Percentiles rank a stretch among this genome's conserved stretches.
phyloP scores from a whole-genome alignment of 257 asterid genomes.

The Solanum sitiens region DNA sequence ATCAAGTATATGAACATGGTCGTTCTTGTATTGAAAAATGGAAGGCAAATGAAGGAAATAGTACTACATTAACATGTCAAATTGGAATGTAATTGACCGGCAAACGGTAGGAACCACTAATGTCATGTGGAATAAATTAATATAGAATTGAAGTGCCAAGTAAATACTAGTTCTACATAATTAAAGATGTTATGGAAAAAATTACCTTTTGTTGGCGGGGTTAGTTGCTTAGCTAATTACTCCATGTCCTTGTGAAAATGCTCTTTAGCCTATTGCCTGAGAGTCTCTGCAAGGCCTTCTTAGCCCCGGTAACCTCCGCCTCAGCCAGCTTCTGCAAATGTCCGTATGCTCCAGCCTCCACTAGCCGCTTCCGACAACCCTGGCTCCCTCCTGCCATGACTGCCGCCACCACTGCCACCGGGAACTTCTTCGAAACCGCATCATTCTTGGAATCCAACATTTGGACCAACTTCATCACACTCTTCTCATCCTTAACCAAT shows the following conservation, averaged over 20 bases:
- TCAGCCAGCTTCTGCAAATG: conserved; percentile 72
- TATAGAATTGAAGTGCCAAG: not conserved
- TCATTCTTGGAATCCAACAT: conserved; percentile 74
- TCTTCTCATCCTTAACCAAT: conserved; percentile 78
- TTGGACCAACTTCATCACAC: conserved; percentile 54
- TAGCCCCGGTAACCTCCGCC: conserved; percentile 66
- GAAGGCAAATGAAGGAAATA: not conserved
- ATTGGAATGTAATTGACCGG: not conserved
- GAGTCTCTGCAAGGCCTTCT: conserved; percentile 81
- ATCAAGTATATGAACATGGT: not conserved
- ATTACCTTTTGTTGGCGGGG: conserved; percentile 38
- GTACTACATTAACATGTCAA: not conserved
- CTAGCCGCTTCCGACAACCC: conserved; percentile 68
- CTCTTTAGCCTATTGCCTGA: conserved; percentile 67
- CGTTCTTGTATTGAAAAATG: not conserved
- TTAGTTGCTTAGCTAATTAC: conserved; percentile 24
- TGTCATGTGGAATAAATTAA: not conserved
- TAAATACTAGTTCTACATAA: not conserved
- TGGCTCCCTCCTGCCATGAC: conserved; percentile 85
- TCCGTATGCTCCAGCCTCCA: conserved; percentile 53
- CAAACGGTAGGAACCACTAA: not conserved
- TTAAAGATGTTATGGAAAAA: not conserved
- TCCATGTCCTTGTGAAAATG: conserved; percentile 68
- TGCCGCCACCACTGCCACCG: conserved; percentile 63
- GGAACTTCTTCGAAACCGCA: conserved; percentile 63